Evolutionary conservation across 2,329 filamentous ascomycete genomes (phyloP), one percentile per base, ranked within the genome.

Genomic region (Scortechinia acanthostroma): DNA sequence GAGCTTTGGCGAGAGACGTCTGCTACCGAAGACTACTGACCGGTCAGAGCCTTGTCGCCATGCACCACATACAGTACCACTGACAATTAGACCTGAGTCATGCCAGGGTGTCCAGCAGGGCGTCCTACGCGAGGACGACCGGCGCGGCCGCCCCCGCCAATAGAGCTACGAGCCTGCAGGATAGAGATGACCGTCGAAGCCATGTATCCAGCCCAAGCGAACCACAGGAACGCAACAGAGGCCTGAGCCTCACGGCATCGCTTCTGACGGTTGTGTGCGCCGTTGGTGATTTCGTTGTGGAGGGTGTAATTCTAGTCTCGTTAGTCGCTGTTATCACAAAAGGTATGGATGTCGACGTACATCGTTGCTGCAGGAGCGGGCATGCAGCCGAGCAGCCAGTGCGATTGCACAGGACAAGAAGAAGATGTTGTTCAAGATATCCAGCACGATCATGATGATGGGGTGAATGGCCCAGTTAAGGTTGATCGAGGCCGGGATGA

Each of bases 181-280:
- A 62, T 45, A 1, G 66, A 70, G 44, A 70, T 51, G 45, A 68
- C 47, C 43, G 20, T 19, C 6, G 35, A 40, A 66, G 50, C 60
- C 37, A 65, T 56, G 48, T 65, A 75, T 3, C 63, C 53, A 30
- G 60, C 65, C 58, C 65, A 74, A 5, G 58, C 60, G 50, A 76
- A 72, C 70, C 70, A 76, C 43, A 74, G 58, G 60, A 76, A 76
- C 0, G 71, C 71, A 19, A 58, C 61, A 2, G 66, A 55, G 3
- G 72, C 71, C 53, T 75, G 69, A 6, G 69, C 69, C 55, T 76
- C 71, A 33, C 66, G 68, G 53, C 72, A 76, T 44, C 69, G 62
- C 48, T 66, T 68, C 13, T 50, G 42, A 4, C 45, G 52, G 42
- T 55, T 54, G 20, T 62, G 49, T 1, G 68, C 57, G 43, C 68